These are phyloP conservation scores for Eucalyptus melliodora DNA, from an alignment of 345 rosid species.

Conservation along the genomic window DNA sequence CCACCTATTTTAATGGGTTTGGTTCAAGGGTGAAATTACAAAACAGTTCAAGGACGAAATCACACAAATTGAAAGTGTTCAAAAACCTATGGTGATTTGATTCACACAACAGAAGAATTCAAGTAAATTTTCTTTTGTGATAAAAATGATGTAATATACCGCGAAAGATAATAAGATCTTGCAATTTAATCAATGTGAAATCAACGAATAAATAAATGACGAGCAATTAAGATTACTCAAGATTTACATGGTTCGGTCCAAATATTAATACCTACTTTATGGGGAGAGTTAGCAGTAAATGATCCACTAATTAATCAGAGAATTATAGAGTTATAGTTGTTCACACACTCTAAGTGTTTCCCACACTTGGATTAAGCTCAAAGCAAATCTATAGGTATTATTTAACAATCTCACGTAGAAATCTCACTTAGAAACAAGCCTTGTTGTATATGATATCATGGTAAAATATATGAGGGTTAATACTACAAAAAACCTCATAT, in stretches of 20 bases:
- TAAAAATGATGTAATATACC: not conserved
- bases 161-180: no score
- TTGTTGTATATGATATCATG: no score
- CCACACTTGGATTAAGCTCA: not conserved
- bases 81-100: not conserved
- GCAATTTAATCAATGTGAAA: no score
- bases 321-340: no score
- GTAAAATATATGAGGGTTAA: no score
- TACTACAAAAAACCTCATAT: no score
- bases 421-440: not conserved
- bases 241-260: no score
- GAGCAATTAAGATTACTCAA: no score
- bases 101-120: not conserved
- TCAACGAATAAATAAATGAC: no score
- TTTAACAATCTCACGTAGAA: not conserved
- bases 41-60: not conserved
- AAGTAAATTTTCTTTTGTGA: not conserved
- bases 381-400: not conserved
- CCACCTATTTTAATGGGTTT: not conserved
- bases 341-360: not conserved
- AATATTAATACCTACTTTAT: no score
- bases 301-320: not conserved
- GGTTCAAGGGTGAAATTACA: not conserved
- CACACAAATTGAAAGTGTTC: not conserved
- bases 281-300: no score